Conservation (phyloP, 352 stramenopile genomes). For the Pythium brachiatum region DNA sequence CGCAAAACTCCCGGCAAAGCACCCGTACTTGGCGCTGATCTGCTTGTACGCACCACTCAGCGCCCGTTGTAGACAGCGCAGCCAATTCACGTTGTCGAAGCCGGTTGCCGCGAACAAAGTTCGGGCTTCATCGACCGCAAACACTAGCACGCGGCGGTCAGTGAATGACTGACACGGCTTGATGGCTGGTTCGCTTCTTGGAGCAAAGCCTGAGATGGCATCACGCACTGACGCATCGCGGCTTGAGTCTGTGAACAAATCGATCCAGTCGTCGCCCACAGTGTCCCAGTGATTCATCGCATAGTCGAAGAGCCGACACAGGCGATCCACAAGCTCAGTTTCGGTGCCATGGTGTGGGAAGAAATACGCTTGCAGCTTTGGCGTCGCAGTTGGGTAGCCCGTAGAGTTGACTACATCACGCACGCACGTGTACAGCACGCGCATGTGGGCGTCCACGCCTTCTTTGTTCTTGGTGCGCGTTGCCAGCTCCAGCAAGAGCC, state of each 20-base stretch:
- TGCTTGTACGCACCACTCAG: neutral
- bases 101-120: neutral
- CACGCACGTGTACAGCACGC: constrained; percentile 9
- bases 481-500: constrained; percentile 5
- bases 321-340: neutral
- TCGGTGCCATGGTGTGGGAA: neutral
- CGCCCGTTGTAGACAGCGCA: neutral
- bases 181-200: neutral
- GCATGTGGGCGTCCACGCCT: neutral
- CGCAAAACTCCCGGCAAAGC: constrained; percentile 34
- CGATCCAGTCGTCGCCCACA: constrained; percentile 1
- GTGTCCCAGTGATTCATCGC: neutral
- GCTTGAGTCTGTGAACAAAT: neutral
- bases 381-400: neutral
- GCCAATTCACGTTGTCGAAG: neutral
- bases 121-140: constrained; percentile 6
- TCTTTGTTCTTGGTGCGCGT: neutral
- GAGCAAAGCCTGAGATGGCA: neutral
- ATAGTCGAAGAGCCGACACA: neutral
- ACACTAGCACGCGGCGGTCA: neutral
- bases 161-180: neutral
- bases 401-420: neutral
- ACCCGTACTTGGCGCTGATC: neutral
- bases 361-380: neutral
- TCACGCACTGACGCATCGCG: neutral